Base-by-base conservation (phyloP, 768 basidiomycete genomes). In the Suillus subalutaceus region DNA sequence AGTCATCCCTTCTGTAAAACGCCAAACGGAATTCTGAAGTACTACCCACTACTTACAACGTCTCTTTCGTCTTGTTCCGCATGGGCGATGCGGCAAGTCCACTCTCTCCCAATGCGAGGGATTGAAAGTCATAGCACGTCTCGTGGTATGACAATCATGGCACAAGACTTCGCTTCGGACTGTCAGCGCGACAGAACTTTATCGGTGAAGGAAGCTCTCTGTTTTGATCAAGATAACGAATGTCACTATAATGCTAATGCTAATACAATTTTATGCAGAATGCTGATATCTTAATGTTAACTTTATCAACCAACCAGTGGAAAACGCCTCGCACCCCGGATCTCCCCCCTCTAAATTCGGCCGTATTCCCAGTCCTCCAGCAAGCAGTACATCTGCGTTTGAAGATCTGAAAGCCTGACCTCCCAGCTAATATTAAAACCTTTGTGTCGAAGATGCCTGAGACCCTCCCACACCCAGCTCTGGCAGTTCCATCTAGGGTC, bases 281-380 rank as follows among this genome's bases (percentile, higher is more conserved):
- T 26, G 50, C 26, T 30, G 26, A 52, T 52, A 52, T 30, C 6
- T 48, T 23, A 26, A 26, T 26, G 26, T 26, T 26, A 48, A 48
- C 48, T 48, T n/a, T 48, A 23, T 53, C 26, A 30, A 16, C 16
- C 26, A 30, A 30, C 16, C 16, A 53, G 1, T 30, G 15, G 8
- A 16, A 53, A 16, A 30, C 16, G 16, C 26, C 52, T 30, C 16
- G 26, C 52, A 53, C 52, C 1, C 3, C 13, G 26, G 50, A 16
- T 52, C 26, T 7, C 8, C 16, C 8, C 52, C 9, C 26, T 53
- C 8, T 30, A 53, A 30, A 53, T 53, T 32, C 26, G 16, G 16
- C 52, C 52, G 16, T 26, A 59, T 63, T 77, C 74, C 75, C 75
- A 78, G 63, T 72, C 75, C 0, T 77, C 75, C 63, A 78, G 63